Evolutionary conservation across 148 eudicot genomes (phyloP).

Genomic region (Euryodendron excelsum): DNA sequence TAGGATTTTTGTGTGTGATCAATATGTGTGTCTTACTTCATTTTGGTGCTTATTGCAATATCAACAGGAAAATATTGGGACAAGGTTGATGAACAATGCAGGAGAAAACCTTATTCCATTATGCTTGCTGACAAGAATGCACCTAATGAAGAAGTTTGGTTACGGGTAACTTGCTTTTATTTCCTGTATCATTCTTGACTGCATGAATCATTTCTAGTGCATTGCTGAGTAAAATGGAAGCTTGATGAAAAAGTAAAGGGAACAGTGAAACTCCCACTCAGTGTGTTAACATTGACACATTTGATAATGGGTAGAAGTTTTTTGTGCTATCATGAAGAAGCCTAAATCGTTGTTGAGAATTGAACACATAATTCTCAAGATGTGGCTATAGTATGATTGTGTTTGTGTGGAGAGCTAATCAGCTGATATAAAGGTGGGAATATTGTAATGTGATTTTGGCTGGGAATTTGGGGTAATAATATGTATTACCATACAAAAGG

Average conservation of each 20-base stretch:
- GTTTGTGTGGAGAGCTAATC: not conserved
- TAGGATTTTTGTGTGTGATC: not conserved
- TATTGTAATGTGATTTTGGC: not conserved
- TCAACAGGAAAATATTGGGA: conserved; percentile 80
- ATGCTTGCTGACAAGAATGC: conserved; percentile 98
- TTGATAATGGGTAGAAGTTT: no score
- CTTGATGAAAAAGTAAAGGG: not conserved
- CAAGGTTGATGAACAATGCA: conserved; percentile 64
- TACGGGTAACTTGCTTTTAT: conserved; percentile 45
- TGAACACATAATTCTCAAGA: not conserved
- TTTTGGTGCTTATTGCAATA: not conserved
- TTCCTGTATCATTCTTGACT: not conserved
- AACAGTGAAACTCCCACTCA: not conserved
- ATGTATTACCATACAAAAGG: not conserved
- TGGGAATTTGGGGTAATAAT: not conserved
- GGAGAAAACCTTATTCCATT: conserved; percentile 66
- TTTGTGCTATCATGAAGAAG: not conserved
- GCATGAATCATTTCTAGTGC: not conserved
- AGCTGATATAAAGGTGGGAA: not conserved
- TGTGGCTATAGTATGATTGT: not conserved
- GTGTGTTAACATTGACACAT: no score
- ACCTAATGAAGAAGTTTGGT: conserved; percentile 98
- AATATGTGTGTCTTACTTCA: not conserved
- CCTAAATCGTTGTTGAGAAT: not conserved
- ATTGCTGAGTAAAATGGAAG: not conserved